Conservation (phyloP, 2,329 filamentous ascomycete genomes). For the Monilinia laxa region DNA sequence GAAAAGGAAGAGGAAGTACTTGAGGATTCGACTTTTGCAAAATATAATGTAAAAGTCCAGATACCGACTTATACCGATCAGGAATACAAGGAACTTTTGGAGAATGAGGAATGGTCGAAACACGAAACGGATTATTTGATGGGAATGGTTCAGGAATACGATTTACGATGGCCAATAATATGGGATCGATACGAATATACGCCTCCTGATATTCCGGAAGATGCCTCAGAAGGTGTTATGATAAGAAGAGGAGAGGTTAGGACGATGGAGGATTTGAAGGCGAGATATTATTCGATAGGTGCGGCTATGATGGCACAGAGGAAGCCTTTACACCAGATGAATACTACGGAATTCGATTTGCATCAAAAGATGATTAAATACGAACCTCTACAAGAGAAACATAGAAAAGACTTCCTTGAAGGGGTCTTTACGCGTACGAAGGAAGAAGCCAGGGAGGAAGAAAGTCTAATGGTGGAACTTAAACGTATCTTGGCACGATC, state of each 20-base stretch:
- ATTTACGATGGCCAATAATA: constrained; percentile 87
- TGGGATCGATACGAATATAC: constrained; percentile 87
- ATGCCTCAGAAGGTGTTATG: background rate
- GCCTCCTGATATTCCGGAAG: constrained; percentile 40
- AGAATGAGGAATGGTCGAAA: constrained; percentile 78
- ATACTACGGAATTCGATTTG: constrained; percentile 73
- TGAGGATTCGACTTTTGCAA: constrained; percentile 71
- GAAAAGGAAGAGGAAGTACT: constrained; percentile 26
- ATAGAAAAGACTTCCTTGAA: constrained; percentile 81
- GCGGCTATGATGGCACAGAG: constrained; percentile 78
- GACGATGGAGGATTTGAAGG: constrained; percentile 86
- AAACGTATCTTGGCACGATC: constrained; percentile 87
- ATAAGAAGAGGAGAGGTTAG: constrained; percentile 53
- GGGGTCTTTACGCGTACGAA: constrained; percentile 75
- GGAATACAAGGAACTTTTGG: constrained; percentile 75
- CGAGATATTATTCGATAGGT: constrained; percentile 84
- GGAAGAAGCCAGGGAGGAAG: constrained; percentile 90
- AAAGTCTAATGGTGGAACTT: constrained; percentile 83
- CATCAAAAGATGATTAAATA: constrained; percentile 87
- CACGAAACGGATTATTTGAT: constrained; percentile 94
- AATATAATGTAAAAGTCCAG: constrained; percentile 80
- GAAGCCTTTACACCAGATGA: constrained; percentile 84
- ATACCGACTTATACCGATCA: constrained; percentile 82
- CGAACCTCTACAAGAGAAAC: constrained; percentile 74
- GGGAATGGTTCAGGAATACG: constrained; percentile 70